Evolutionary conservation across 1,284 basidiomycete species (phyloP), one percentile per base, ranked within the genome.

Genomic region (Fomitopsis palustris): DNA sequence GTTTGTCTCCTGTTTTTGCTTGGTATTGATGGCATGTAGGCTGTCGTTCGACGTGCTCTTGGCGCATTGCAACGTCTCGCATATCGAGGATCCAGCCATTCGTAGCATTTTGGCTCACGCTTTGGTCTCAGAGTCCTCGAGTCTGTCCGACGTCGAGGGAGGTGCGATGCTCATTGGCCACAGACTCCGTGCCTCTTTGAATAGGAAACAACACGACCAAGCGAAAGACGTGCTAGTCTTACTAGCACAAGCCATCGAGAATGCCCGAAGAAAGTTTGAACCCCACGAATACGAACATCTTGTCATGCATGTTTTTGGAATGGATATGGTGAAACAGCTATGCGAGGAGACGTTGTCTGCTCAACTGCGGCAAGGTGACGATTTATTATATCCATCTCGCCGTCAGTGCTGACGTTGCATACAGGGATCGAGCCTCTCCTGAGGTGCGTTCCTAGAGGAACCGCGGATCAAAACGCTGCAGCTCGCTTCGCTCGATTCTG

Each of bases 11-110:
- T 29, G 37, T 58, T 37, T 8, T 19, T 9, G 6, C 4, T 25
- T 8, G 2, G 23, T 53, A 41, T 38, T 53, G 12, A 54, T 49
- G 42, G 10, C 58, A 14, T 59, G 62, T 57, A 83, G 82, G 23
- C 57, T 80, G 8, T 54, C 64, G 1, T 83, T 85, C 56, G 74
- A 77, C 16, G 75, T 73, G 65, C 61, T 86, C 21, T 81, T 82
- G 62, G 57, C 80, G 7, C 77, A 85, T 59, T 72, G 77, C 6
- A 59, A 65, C 2, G 61, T 66, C 38, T 49, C 33, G 49, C 49
- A 61, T 42, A 45, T 77, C 10, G 61, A 56, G 3, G 65, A 74
- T n/a, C 31, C 25, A n/a, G 41, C 54, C 8, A 62, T 57, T 27
- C 65, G 71, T n/a, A 49, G 54, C 5, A 60, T 65, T 25, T 66